Conservation (phyloP, 1,284 basidiomycete genomes). For the Anthracocystis setariae region DNA sequence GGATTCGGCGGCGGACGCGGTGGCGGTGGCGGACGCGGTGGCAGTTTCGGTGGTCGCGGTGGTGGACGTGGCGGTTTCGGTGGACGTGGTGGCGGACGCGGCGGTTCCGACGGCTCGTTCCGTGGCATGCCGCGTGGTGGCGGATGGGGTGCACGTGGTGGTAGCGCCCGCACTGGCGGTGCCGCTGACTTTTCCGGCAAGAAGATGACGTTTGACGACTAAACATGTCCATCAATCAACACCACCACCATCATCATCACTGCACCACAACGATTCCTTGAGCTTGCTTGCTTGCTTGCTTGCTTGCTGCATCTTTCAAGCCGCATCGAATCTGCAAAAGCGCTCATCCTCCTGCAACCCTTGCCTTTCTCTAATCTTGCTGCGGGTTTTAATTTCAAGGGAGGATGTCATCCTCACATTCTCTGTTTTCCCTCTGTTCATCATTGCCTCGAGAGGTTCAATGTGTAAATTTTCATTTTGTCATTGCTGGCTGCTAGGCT, state of each 20-base stretch:
- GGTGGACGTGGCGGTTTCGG: slow-evolving; percentile 76
- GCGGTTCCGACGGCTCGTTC: slow-evolving; percentile 70
- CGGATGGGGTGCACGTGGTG: slow-evolving; percentile 64
- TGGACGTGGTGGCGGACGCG: slow-evolving; percentile 72
- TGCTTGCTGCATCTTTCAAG: background rate
- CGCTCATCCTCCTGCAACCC: slow-evolving; percentile 16
- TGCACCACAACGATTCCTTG: background rate
- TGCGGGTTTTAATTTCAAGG: background rate
- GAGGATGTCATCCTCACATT: slow-evolving; percentile 10
- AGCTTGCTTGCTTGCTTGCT: no score
- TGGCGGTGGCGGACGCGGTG: slow-evolving; percentile 34
- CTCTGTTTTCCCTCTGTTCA: slow-evolving; percentile 6
- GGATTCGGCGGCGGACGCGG: slow-evolving; percentile 70
- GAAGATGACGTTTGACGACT: slow-evolving; percentile 80
- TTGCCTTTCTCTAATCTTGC: slow-evolving; percentile 6
- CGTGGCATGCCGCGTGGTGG: slow-evolving; percentile 67
- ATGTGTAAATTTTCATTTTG: slow-evolving; percentile 23
- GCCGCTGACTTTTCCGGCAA: slow-evolving; percentile 79
- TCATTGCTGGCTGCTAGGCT: slow-evolving; percentile 3
- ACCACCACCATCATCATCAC: no score
- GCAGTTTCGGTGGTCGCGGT: slow-evolving; percentile 41
- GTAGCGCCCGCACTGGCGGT: slow-evolving; percentile 75
- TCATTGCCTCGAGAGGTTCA: slow-evolving; percentile 11
- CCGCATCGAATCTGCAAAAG: slow-evolving; percentile 19
- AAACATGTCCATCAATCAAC: slow-evolving; percentile 3